A percentile compares a stretch with the other conserved stretches of the same genome.
Evolutionary conservation across 1,284 basidiomycete genomes (phyloP).

Genomic region (Austroboletus rostrupii): DNA sequence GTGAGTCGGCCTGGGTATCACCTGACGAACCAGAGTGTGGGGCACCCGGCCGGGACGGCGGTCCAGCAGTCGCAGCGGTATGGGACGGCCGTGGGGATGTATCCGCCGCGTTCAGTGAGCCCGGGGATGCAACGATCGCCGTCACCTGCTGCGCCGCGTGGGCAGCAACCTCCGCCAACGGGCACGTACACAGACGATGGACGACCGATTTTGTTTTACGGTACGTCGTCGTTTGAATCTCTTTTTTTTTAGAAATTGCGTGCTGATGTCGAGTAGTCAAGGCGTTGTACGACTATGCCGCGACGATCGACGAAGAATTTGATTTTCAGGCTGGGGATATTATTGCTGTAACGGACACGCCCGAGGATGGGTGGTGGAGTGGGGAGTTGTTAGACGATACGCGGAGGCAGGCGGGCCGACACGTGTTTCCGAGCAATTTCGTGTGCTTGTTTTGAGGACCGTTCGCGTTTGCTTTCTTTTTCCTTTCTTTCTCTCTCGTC

Average conservation of each 20-base stretch:
- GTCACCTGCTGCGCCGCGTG: constrained; percentile 34
- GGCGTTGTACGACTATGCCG: constrained; percentile 89
- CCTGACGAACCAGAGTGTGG: constrained; percentile 8
- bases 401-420: constrained; percentile 70
- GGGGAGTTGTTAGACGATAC: constrained; percentile 83
- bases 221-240: constrained; percentile 33
- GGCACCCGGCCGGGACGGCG: constrained; percentile 1
- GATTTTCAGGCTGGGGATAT: constrained; percentile 90
- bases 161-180: constrained; percentile 42
- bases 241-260: background rate
- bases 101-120: constrained; percentile 16
- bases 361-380: constrained; percentile 95
- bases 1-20: constrained; percentile 9
- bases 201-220: constrained; percentile 78
- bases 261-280: constrained; percentile 53
- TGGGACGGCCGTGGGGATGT: constrained; percentile 4
- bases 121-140: constrained; percentile 30
- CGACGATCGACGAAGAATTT: constrained; percentile 85
- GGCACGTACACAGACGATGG: constrained; percentile 78
- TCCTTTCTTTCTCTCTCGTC: background rate
- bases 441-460: constrained; percentile 48
- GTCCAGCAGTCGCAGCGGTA: background rate
- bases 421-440: constrained; percentile 93
- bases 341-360: constrained; percentile 87
- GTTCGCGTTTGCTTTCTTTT: background rate